These are phyloP conservation scores for Saprolegnia diclina DNA, from an alignment of 352 stramenopile genomes.

Conservation along the genomic window DNA sequence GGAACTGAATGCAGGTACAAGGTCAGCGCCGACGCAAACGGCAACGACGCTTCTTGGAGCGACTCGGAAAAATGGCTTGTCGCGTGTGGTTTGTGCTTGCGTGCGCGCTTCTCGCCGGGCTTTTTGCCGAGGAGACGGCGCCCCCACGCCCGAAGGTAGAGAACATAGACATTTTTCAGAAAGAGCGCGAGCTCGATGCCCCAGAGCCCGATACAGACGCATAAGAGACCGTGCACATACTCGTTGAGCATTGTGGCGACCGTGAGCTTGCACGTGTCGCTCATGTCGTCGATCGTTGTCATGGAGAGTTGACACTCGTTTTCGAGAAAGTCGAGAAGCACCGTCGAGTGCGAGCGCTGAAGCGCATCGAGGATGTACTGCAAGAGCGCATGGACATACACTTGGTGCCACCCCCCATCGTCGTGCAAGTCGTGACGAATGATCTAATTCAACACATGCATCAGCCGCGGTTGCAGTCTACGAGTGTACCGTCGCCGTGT, in stretches of 20 bases:
- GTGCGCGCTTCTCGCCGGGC: background rate
- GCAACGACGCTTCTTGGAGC: conserved; percentile 8
- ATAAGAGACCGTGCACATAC: background rate
- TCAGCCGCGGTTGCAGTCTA: background rate
- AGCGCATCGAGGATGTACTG: background rate
- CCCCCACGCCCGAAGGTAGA: background rate
- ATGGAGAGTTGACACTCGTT: background rate
- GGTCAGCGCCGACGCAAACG: conserved; percentile 5
- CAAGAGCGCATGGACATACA: background rate
- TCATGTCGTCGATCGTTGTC: background rate
- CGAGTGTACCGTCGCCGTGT: background rate
- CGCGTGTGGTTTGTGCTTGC: background rate
- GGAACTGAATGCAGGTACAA: conserved; percentile 15
- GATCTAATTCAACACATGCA: conserved; percentile 5
- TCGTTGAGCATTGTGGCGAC: background rate
- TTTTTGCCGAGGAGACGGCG: background rate
- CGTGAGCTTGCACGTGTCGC: background rate
- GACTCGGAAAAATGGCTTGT: background rate
- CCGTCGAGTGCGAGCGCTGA: background rate
- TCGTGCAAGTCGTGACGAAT: background rate
- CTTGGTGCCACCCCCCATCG: background rate
- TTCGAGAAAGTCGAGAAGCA: conserved; percentile 9
- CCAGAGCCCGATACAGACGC: background rate
- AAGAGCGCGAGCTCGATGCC: background rate
- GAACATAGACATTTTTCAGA: background rate